Percentiles rank a stretch among this genome's conserved stretches.
Evolutionary conservation across 345 rosid genomes (phyloP).

Genomic region (Sapria himalayana): DNA sequence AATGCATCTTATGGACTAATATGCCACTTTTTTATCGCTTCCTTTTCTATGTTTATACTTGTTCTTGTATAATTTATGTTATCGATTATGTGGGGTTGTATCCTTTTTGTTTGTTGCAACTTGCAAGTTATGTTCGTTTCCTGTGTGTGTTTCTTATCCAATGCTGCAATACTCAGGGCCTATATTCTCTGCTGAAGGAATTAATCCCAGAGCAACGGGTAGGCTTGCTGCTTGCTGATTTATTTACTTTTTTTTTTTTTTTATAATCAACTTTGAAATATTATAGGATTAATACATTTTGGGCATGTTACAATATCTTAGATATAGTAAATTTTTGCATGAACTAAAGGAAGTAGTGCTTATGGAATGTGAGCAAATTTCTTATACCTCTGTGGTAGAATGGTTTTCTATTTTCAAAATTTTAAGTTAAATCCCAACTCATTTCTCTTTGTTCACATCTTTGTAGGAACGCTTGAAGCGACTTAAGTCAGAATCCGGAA

Average conservation of each 20-base stretch:
- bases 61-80: not conserved
- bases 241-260: not conserved
- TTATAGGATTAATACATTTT: no score
- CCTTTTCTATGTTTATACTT: not conserved
- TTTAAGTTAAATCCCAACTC: not conserved
- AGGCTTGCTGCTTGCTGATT: not conserved
- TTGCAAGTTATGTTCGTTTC: not conserved
- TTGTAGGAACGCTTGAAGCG: constrained; percentile 83
- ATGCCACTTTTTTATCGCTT: no score
- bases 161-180: constrained; percentile 40
- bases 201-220: constrained; percentile 96
- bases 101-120: not conserved
- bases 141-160: constrained; percentile 6
- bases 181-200: constrained; percentile 74
- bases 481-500: constrained; percentile 65
- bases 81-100: not conserved
- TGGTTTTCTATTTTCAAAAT: not conserved
- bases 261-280: not conserved
- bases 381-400: not conserved
- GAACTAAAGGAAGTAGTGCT: not conserved
- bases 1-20: no score
- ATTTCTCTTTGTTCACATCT: constrained; percentile 1
- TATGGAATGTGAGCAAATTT: not conserved
- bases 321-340: not conserved
- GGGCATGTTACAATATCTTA: no score